Conservation (phyloP, 2,329 filamentous ascomycete species). For the Neopestalotiopsis sp. region DNA sequence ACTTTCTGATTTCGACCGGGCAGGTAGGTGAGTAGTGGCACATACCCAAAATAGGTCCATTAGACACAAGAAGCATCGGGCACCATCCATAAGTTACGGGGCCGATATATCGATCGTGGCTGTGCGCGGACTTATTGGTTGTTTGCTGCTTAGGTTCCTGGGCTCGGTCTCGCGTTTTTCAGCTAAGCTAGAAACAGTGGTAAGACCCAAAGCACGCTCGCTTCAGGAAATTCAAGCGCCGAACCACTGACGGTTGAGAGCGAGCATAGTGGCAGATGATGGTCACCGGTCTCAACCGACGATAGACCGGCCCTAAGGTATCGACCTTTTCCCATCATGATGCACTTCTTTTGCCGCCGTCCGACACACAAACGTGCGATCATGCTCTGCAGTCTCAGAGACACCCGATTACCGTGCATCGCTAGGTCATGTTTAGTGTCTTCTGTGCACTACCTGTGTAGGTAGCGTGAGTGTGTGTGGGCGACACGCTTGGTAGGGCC, state of each 20-base stretch:
- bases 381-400: neutral
- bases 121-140: neutral
- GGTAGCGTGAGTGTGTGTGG: neutral
- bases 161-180: neutral
- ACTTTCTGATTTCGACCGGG: neutral
- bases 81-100: neutral
- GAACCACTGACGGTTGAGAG: neutral
- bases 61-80: neutral
- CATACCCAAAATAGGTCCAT: neutral
- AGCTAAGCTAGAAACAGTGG: too few relatives aligned
- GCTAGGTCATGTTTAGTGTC: slow-evolving; percentile 7
- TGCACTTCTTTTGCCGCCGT: neutral
- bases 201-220: too few relatives aligned
- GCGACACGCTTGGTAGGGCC: neutral
- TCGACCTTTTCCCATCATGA: neutral
- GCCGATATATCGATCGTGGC: neutral
- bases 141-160: neutral
- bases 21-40: neutral
- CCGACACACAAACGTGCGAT: slow-evolving; percentile 1
- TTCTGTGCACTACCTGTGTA: neutral
- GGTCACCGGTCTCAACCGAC: neutral
- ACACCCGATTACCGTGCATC: slow-evolving; percentile 15
- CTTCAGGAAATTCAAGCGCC: neutral
- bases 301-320: neutral
- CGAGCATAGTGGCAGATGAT: neutral